Evolutionary conservation across 116 monocot species (phyloP), one percentile per base, ranked within the genome.

Genomic region (Cymodocea nodosa): DNA sequence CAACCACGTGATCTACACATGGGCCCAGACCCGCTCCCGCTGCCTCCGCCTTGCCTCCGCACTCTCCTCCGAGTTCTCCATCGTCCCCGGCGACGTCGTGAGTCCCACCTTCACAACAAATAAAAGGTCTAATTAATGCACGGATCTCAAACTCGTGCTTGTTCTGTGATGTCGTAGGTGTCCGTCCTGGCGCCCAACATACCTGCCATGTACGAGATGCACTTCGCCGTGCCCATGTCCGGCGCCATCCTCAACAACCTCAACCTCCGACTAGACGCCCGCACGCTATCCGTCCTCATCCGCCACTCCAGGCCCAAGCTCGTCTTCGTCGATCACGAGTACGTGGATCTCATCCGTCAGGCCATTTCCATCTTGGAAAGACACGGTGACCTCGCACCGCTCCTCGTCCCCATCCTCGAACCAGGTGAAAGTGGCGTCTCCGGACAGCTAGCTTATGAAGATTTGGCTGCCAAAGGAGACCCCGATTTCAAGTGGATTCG

Each of bases 41-140:
- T 94, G 90, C 82, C 84, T 89, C 74, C 81, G 87, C 72, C 85
- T 92, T 72, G 92, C 85, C 56, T 94, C 93, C 50, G 69, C 90
- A 5, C 84, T 94, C 71, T 70, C 69, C 37, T 66, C 76, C 71
- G 34, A 23, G 18, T 75, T 93, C 68, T 72, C 77, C 64, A 65
- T 94, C 77, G 79, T 83, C 52, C 68, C 67, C 60, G 77, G 80
- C 50, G 90, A 87, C 54, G 84, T 90, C 59, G 94, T 89, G 66
- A 66, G 81, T 56, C 10, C 60, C 56, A 2, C 22, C 22, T 30
- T 30, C 30, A 30, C 30, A 30, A 30, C 30, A 30, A 30, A 30
- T 30, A 30, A 30, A 2, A 56, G 0, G n/a, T 18, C 6, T 7
- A 2, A 56, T 2, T n/a, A n/a, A 56, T 22, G 10, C 22, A n/a